Base-by-base conservation (phyloP, 1,284 basidiomycete genomes). In the Ceratobasidium sp. region DNA sequence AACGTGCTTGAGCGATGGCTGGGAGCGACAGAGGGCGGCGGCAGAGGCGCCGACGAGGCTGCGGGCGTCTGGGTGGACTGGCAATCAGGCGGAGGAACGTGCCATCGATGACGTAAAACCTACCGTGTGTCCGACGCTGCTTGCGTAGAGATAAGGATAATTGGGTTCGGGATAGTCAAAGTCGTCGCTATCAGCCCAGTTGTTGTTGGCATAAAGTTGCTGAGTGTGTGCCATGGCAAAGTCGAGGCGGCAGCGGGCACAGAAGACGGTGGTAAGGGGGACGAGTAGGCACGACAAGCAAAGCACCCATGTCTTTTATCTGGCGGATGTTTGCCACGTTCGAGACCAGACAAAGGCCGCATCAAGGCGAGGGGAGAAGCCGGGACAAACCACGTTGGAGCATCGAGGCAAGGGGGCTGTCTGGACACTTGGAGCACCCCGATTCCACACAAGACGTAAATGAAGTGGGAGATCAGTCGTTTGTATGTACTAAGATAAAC, bases 381-480 rank as follows among this genome's bases (percentile, higher is more conserved):
- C 64, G 64, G 54, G 64, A 68, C 64, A 68, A 48, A 37, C 64
- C 64, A 68, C 64, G 64, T 68, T 68, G 64, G 64, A 68, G 41
- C 64, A 41, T 68, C 64, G 64, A 68, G 64, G 64, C 64, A 53
- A 46, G 64, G 46, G 64, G 6, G 63, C 49, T 22, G 61, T 27
- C 64, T 68, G 51, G 49, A 24, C 49, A 48, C 27, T 62, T 62
- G 39, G 64, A 34, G n/a, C 19, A 53, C 41, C 49, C 49, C 49
- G 64, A 53, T 68, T 68, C 49, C 49, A 11, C 13, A n/a, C 27
- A 29, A 46, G 64, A 68, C 64, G 64, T 68, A 68, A 68, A 68
- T 53, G 49, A 53, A 49, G 31, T 27, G 46, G 49, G 37, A 53
- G 49, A 68, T 68, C 64, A 24, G 19, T 29, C 51, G 22, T 53